These are phyloP conservation scores for Oryza rufipogon DNA, from an alignment of 176 grass and related monocot genomes.

Conservation along the genomic window DNA sequence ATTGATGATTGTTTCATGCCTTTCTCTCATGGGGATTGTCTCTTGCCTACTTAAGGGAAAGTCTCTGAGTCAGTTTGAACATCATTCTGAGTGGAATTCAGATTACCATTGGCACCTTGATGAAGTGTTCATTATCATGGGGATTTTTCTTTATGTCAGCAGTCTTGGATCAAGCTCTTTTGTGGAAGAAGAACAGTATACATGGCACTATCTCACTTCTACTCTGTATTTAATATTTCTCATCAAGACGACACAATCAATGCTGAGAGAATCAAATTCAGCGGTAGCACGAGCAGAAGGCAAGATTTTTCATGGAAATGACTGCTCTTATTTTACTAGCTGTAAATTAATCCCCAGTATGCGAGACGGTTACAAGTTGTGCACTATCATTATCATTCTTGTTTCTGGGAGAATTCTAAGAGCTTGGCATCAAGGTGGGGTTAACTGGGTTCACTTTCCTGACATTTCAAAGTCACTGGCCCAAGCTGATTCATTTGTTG, in stretches of 20 bases:
- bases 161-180: conserved; percentile 91
- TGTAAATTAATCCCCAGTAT: conserved; percentile 33
- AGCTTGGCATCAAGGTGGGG: conserved; percentile 96
- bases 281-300: conserved; percentile 18
- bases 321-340: conserved; percentile 28
- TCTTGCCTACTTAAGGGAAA: conserved; percentile 48
- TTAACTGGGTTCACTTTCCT: conserved; percentile 90
- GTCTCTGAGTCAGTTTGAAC: conserved; percentile 27
- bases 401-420: conserved; percentile 83
- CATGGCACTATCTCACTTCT: conserved; percentile 87
- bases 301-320: conserved; percentile 14
- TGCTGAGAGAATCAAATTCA: conserved; percentile 53
- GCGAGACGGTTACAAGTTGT: conserved; percentile 43
- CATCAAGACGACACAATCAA: conserved; percentile 50
- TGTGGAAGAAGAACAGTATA: conserved; percentile 99
- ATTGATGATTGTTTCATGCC: conserved; percentile 74
- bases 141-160: conserved; percentile 59
- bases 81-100: conserved; percentile 21
- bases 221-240: conserved; percentile 90
- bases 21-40: conserved; percentile 47
- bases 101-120: conserved; percentile 55
- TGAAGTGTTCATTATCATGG: conserved; percentile 74
- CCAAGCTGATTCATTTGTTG: conserved; percentile 56
- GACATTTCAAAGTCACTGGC: conserved; percentile 85
- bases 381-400: conserved; percentile 63